Base-by-base conservation (phyloP, 768 basidiomycete genomes). In the Lactarius akahatsu region DNA sequence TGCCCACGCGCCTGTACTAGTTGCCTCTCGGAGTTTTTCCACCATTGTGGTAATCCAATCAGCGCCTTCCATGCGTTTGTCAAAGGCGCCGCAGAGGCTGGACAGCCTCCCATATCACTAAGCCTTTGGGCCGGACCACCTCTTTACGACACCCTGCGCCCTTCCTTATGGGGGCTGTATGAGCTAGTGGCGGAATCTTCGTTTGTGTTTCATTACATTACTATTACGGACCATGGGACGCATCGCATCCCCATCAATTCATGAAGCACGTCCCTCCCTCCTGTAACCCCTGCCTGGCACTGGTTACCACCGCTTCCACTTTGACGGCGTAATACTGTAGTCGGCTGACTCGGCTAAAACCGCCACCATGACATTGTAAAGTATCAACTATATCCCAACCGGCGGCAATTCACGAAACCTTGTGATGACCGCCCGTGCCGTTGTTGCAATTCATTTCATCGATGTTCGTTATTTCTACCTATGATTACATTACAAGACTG, bases 381-480 rank as follows among this genome's bases (percentile, higher is more conserved):
- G n/a, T n/a, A 57, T 16, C 45, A 40, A 45, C 34, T 55, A 50
- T 57, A 52, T 38, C 9, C 28, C 66, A 38, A 45, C 26, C n/a
- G 43, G 20, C 64, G 52, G 64, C 4, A 8, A 67, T 15, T 52
- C 28, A 60, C 60, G 65, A 40, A 58, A 62, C 60, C 40, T 26
- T 52, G 41, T 54, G 11, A 59, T 61, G 58, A 36, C 50, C 23
- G 13, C 40, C 38, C 61, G 13, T 54, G 45, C 57, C 32, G 30
- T 36, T 38, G 13, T 23, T 40, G 34, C 20, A 34, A 36, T 47
- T 57, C 52, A 47, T 66, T 64, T 62, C 68, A 58, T 69, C 60
- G 68, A 66, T 62, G 61, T 67, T 69, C 65, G 68, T 69, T 67
- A 59, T 69, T 70, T 70, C 68, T 69, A 69, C 61, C 70, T 69